Evolutionary conservation across 1,139 yeast species (phyloP).

Genomic region (Taphrina flavorubra): DNA sequence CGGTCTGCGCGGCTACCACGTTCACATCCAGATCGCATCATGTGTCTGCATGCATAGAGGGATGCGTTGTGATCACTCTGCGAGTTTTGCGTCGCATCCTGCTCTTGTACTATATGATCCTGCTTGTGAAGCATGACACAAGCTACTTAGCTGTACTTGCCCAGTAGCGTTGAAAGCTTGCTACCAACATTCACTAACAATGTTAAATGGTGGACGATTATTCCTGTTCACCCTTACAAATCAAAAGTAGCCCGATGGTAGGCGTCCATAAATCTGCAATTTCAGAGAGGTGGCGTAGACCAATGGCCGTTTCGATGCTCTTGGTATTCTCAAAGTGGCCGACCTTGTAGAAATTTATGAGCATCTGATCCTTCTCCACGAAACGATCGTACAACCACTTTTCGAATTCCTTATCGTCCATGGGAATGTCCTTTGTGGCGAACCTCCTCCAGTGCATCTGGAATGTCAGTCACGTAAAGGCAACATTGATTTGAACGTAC

Average conservation of each 20-base stretch:
- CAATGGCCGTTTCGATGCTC: constrained; percentile 9
- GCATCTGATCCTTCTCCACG: constrained; percentile 36
- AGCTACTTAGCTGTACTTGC: neutral
- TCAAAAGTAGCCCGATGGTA: neutral
- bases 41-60: too few species aligned
- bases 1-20: too few species aligned
- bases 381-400: constrained; percentile 27
- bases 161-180: neutral
- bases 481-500: constrained; percentile 49
- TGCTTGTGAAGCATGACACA: too few species aligned
- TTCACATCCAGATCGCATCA: too few species aligned
- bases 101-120: too few species aligned
- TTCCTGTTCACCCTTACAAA: neutral
- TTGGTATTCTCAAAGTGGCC: constrained; percentile 18
- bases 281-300: constrained; percentile 20
- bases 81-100: too few species aligned
- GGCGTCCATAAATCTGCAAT: constrained; percentile 18
- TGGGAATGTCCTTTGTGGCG: constrained; percentile 34
- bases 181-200: neutral
- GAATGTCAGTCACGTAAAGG: neutral
- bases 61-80: too few species aligned
- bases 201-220: neutral
- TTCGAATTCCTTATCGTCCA: constrained; percentile 23
- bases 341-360: constrained; percentile 14
- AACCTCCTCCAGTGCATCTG: constrained; percentile 38